Conservation (phyloP, 495 filamentous ascomycete genomes). For the Lasiosphaeriaceae sp. region DNA sequence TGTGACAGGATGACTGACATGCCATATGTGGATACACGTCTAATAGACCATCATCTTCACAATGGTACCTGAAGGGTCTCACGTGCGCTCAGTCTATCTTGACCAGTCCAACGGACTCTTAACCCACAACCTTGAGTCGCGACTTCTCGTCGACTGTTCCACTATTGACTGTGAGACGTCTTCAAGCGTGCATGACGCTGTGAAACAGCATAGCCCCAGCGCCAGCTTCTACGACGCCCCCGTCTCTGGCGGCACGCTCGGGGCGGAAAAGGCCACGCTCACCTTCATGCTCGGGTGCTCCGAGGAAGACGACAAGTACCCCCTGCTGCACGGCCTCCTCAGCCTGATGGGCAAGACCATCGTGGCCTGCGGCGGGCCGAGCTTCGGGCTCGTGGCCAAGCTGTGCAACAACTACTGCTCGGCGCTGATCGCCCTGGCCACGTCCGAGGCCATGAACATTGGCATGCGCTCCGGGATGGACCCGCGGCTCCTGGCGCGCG, state of each 20-base stretch:
- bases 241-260: background rate
- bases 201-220: background rate
- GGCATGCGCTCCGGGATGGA: background rate
- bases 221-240: conserved; percentile 1
- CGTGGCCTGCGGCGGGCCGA: background rate
- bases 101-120: background rate
- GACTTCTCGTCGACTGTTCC: background rate
- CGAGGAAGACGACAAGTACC: background rate
- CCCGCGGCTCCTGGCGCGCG: background rate
- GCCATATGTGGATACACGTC: too few relatives aligned
- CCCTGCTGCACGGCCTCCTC: background rate
- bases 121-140: background rate
- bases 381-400: background rate
- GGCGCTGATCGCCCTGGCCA: conserved; percentile 1
- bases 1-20: too few relatives aligned
- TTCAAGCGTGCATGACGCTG: background rate
- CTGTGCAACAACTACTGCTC: conserved; percentile 3
- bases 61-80: background rate
- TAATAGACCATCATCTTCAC: conserved; percentile 1
- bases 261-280: background rate
- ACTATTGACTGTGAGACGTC: conserved; percentile 1
- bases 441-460: conserved; percentile 1
- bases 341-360: conserved; percentile 2
- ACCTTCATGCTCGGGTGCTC: conserved; percentile 3
- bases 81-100: background rate